Evolutionary conservation across 768 basidiomycete species (phyloP).

Genomic region (Leccinum incarnatum): DNA sequence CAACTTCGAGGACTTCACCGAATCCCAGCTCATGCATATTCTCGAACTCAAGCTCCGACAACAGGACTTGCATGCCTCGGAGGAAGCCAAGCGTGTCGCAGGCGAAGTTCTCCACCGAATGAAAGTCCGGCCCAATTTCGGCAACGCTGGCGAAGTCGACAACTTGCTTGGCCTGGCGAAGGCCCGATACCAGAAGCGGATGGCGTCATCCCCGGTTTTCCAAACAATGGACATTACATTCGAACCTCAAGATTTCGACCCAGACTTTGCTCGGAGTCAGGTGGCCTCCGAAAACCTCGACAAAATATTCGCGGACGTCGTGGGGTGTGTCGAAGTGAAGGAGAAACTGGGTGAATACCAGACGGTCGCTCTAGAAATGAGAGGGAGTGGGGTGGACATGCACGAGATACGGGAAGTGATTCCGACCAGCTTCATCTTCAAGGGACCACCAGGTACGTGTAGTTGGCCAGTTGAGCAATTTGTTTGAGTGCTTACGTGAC

Average conservation of each 20-base stretch:
- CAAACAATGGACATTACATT: not conserved
- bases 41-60: not conserved
- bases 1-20: not conserved
- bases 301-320: not conserved
- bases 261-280: not conserved
- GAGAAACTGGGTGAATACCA: not conserved
- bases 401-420: not conserved
- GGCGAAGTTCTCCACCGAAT: not conserved
- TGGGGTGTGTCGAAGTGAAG: not conserved
- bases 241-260: not conserved
- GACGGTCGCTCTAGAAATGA: not conserved
- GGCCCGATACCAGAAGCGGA: not conserved
- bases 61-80: not conserved
- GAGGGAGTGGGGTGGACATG: not conserved
- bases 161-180: not conserved
- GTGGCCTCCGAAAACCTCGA: not conserved
- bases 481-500: not conserved
- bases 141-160: not conserved
- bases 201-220: not conserved
- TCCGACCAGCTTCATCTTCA: not conserved
- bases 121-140: not conserved
- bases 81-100: not conserved
- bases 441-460: not conserved
- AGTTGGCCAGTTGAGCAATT: not conserved
- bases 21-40: not conserved